Evolutionary conservation across 371 early-diverging fungal species (phyloP), one percentile per base, ranked within the genome.

Genomic region (Amoeboaphelidium occidentale): DNA sequence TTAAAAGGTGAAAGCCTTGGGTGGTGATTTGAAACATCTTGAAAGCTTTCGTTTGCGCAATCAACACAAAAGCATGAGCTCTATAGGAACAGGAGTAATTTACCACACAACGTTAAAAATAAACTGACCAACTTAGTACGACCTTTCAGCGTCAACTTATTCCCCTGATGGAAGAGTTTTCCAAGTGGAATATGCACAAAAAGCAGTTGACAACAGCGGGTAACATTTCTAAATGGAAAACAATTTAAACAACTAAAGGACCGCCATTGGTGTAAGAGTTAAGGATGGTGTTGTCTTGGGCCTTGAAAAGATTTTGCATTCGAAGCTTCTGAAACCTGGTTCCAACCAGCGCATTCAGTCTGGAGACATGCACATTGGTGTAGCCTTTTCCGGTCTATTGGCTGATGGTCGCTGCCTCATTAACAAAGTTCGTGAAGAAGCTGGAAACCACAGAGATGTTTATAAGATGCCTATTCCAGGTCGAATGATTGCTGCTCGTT

Each of bases 161-260:
- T 92, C 97, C 41, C 94, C 96, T 45, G 97, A 97, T 63, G 97
- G 97, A 51, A 77, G 94, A 53, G 80, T 97, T 52, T 97, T 93
- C 66, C 97, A 97, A 66, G 84, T 90, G 43, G 97, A 97, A 68
- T 97, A 97, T 62, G 97, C 97, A 45, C 65, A 72, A 51, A 93
- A 97, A 65, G 96, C 97, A 28, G 93, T 94, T 25, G 94, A 97
- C 56, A 91, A 91, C 72, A 81, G 86, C 64, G 97, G 94, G 88
- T 87, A 73, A 23, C 56, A 54, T 23, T 4, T 32, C 42, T 14
- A 6, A n/a, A n/a, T n/a, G n/a, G n/a, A n/a, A 32, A 23, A 6
- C 1, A 2, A 2, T 4, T 42, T 23, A 23, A 24, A 1, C 14
- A 2, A 27, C 23, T 51, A 24, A 57, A 86, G 89, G 42, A 94